Percentiles rank a stretch among this genome's conserved stretches.
Conservation (phyloP, 495 filamentous ascomycete species). For the Beverwykella pulmonaria region DNA sequence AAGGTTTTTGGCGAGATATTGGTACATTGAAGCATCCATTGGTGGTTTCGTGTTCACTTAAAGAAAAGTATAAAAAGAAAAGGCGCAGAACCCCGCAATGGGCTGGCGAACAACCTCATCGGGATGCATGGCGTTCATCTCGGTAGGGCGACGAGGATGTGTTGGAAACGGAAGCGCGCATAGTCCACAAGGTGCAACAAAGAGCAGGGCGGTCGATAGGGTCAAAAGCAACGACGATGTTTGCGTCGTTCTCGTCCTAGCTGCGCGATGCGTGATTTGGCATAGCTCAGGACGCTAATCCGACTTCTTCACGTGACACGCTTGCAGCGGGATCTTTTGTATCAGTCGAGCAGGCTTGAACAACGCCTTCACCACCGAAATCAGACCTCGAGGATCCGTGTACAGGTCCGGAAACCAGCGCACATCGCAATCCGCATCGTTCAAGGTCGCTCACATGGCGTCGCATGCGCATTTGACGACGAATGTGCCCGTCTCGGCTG, state of each 20-base stretch:
- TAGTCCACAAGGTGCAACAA: conserved; percentile 16
- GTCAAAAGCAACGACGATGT: conserved; percentile 12
- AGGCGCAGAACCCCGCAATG: background rate
- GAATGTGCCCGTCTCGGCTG: conserved; percentile 17
- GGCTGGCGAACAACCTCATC: background rate
- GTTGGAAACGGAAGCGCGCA: background rate
- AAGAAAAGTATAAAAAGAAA: background rate
- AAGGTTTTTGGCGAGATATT: too few species aligned
- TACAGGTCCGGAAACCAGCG: background rate
- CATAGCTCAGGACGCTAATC: conserved; percentile 13
- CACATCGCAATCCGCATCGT: conserved; percentile 1
- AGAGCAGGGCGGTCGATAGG: background rate
- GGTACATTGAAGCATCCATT: too few species aligned
- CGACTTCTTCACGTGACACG: conserved; percentile 8
- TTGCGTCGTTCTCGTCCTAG: background rate
- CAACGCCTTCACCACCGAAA: conserved; percentile 10
- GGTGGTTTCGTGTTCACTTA: background rate
- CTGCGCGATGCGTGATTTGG: background rate
- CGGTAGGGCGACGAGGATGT: background rate
- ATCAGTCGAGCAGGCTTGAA: background rate
- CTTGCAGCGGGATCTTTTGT: background rate
- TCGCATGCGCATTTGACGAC: conserved; percentile 20
- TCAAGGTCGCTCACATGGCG: conserved; percentile 22
- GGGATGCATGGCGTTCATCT: background rate
- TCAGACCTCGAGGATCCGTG: background rate